Evolutionary conservation across 495 filamentous ascomycete species (phyloP), one percentile per base, ranked within the genome.

Genomic region (Lentithecium fluviatile): DNA sequence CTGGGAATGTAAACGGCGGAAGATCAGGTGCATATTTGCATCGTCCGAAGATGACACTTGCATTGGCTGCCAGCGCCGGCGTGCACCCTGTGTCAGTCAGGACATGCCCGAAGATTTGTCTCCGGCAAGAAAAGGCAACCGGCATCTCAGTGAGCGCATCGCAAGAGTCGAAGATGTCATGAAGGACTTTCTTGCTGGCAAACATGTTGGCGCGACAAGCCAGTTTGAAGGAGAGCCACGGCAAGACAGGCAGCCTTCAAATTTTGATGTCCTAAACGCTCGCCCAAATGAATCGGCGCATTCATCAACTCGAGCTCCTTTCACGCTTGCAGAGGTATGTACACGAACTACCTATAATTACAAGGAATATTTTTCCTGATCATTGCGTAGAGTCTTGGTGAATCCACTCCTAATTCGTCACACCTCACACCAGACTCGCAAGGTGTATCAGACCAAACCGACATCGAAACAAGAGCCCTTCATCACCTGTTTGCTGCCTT

Each of bases 1-100:
- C 21, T 49, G 46, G 46, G 46, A 49, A 25, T 49, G 46, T 21
- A 49, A 49, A 49, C 46, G 26, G 21, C 46, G 46, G 21, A 49
- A 49, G 46, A 32, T 49, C 46, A 15, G 46, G 12, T 49, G 46
- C 46, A 21, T 25, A 49, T 25, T 49, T 15, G 15, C 12, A 15
- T 15, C 26, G 12, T 5, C 46, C 21, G 15, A 21, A 25, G 26
- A 5, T 32, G 15, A 15, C 46, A 32, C 21, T 25, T 49, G 46
- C 21, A 21, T 20, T n/a, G 21, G 21, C 46, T 49, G 46, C 46
- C 15, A 49, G 4, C n/a, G 21, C 46, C 46, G 46, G 5, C 13
- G 46, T 25, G 15, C 26, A 15, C 13, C 46, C 46, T 49, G 46
- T 49, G 21, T 49, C 21, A 32, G 46, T 21, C 46, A 49, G 26